Base-by-base conservation (phyloP, 1,284 basidiomycete genomes). In the Cyathus pygmaeus region DNA sequence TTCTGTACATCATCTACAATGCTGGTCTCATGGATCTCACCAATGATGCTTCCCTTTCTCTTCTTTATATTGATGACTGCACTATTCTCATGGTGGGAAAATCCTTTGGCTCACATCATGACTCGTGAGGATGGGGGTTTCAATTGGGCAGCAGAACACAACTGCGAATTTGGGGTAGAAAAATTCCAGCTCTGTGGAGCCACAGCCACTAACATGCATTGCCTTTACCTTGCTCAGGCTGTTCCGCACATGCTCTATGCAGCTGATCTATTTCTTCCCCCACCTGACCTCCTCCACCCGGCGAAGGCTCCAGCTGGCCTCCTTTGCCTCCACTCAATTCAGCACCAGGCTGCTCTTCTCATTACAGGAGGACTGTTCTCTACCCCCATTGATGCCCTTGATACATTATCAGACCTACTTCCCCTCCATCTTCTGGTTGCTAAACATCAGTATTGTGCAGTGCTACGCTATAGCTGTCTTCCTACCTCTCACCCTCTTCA, bases 171-270 rank as follows among this genome's bases (percentile, higher is more conserved):
- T 13, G 19, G 21, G 17, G 15, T 36, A 36, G 9, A 36, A 9
- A 7, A 9, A 36, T 36, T 15, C 33, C 15, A 36, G 13, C 26
- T 27, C 55, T 57, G n/a, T 81, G 77, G 79, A 1, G 49, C 78
- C 13, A 26, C 59, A 15, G 29, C 49, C 0, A 53, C 52, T 7
- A 50, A 56, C 17, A 58, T 69, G 41, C 27, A 68, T 30, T 59
- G 62, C 6, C 62, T 79, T 1, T 82, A 79, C 62, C 55, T 66
- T 1, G 56, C 72, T 0, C 66, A 77, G 0, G 75, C 68, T 0
- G 51, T 81, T 7, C 75, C 76, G 0, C 68, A 65, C 17, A 71
- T 81, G 65, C 58, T 76, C 1, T 81, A 82, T 53, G 79, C 74
- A 1, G 74, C 71, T 1, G 78, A 81, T 49, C 54, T 81, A 2